Conservation (phyloP, 768 basidiomycete genomes). For the Termitomyces sp. region DNA sequence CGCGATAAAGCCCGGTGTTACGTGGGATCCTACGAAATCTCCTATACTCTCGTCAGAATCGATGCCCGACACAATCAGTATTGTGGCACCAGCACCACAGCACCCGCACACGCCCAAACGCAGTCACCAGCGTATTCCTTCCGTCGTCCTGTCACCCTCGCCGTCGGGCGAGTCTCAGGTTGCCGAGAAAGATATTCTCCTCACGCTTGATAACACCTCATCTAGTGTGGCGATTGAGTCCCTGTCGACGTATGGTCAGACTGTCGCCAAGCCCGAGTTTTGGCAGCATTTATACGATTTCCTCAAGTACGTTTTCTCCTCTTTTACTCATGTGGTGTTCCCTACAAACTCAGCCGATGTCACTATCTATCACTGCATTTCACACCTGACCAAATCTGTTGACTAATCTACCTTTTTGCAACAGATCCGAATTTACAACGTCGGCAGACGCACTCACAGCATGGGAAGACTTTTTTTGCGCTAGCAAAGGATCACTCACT, state of each 20-base stretch:
- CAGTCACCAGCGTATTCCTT: conserved; percentile 66
- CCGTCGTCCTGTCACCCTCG: conserved; percentile 74
- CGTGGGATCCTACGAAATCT: conserved; percentile 52
- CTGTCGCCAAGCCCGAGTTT: conserved; percentile 73
- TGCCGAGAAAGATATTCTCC: conserved; percentile 57
- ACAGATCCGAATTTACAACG: conserved; percentile 56
- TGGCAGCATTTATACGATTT: conserved; percentile 71
- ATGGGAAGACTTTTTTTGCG: conserved; percentile 85
- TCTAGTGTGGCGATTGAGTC: conserved; percentile 40
- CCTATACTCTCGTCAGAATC: conserved; percentile 18
- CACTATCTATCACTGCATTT: neutral
- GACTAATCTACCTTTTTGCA: neutral
- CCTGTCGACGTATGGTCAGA: conserved; percentile 54
- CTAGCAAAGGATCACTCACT: conserved; percentile 74
- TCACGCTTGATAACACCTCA: conserved; percentile 53
- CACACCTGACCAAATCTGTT: neutral
- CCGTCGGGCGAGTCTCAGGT: conserved; percentile 42
- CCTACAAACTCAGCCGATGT: neutral
- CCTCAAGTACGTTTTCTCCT: conserved; percentile 42
- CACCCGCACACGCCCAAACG: conserved; percentile 20
- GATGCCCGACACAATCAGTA: conserved; percentile 10
- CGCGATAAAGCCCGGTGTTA: conserved; percentile 74
- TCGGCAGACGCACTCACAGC: conserved; percentile 61
- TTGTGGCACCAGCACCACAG: conserved; percentile 20
- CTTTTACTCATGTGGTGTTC: neutral